These are phyloP conservation scores for Aspergillus carbonarius DNA, from an alignment of 2,329 filamentous ascomycete genomes.

Conservation along the genomic window DNA sequence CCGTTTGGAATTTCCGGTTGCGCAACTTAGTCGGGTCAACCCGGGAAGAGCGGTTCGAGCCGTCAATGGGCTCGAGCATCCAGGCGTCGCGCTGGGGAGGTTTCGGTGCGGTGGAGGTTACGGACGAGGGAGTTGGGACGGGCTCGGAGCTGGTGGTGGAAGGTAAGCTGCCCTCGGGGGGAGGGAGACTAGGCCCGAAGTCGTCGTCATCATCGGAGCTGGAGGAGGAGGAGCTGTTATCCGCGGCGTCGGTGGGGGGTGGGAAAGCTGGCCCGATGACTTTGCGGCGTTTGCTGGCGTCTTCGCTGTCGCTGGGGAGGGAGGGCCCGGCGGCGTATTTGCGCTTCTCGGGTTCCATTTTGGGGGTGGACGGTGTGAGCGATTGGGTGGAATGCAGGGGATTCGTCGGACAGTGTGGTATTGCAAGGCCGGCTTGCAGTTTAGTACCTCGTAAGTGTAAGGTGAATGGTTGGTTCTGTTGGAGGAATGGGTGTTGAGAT, in stretches of 20 bases:
- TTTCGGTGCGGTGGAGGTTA: constrained; percentile 14
- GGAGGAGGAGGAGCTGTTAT: constrained; percentile 31
- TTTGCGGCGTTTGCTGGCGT: constrained; percentile 48
- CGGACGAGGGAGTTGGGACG: constrained; percentile 20
- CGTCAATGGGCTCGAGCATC: constrained; percentile 72
- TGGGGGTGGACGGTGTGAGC: background rate
- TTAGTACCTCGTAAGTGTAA: background rate
- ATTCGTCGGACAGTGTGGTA: background rate
- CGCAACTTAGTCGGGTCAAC: constrained; percentile 81
- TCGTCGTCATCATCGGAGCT: constrained; percentile 40
- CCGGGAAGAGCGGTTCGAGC: constrained; percentile 55
- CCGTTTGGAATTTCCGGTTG: constrained; percentile 77
- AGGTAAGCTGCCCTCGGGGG: constrained; percentile 20
- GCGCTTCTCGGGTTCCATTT: constrained; percentile 18
- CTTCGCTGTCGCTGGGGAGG: constrained; percentile 6
- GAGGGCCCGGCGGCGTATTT: constrained; percentile 16
- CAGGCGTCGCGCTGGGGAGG: constrained; percentile 70
- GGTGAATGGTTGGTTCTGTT: background rate
- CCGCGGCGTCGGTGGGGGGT: constrained; percentile 43
- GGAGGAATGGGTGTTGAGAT: background rate
- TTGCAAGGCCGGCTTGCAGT: background rate
- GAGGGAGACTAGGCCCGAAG: constrained; percentile 44
- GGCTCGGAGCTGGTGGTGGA: background rate
- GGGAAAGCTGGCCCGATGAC: constrained; percentile 58
- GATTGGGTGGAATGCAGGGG: no score